Evolutionary conservation across 306 rosid species (phyloP).

Genomic region (Gillenia trifoliata): DNA sequence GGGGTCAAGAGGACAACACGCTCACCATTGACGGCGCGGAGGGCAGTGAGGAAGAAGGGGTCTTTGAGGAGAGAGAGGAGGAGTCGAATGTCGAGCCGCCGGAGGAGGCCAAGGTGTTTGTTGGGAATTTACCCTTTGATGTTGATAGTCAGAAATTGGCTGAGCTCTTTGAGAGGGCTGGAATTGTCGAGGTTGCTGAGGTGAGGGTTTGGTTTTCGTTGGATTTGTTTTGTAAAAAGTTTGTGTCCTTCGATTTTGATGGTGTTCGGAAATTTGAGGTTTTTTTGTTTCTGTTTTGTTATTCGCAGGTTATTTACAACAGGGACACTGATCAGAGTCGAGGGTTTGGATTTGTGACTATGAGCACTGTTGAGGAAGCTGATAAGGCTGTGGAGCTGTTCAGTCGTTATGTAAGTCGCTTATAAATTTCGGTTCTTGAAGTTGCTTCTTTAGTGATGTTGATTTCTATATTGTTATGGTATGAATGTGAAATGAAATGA

Average conservation of each 20-base stretch:
- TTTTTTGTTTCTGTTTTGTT: constrained; percentile 1
- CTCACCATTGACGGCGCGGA: constrained; percentile 26
- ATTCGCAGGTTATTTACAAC: constrained; percentile 72
- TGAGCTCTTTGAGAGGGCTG: constrained; percentile 63
- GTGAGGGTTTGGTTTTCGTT: constrained; percentile 24
- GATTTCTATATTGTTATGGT: not conserved
- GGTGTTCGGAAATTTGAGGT: not conserved
- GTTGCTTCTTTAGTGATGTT: not conserved
- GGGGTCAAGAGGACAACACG: constrained; percentile 64
- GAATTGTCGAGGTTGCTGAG: constrained; percentile 85
- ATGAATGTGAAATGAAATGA: not conserved
- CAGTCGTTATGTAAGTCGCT: constrained; percentile 68
- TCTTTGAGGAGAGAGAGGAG: constrained; percentile 29
- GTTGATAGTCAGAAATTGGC: constrained; percentile 73
- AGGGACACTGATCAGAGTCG: constrained; percentile 80
- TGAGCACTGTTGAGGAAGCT: constrained; percentile 83
- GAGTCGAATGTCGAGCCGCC: constrained; percentile 36
- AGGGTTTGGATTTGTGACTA: constrained; percentile 86
- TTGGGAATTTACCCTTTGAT: constrained; percentile 86
- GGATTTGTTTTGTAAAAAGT: not conserved
- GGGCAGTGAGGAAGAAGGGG: constrained; percentile 30
- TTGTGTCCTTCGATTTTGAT: constrained; percentile 2
- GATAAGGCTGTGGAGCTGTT: constrained; percentile 66
- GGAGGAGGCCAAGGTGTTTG: constrained; percentile 76
- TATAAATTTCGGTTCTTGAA: not conserved